Evolutionary conservation across 352 stramenopile genomes (phyloP).

Genomic region (Aphanomyces astaci): DNA sequence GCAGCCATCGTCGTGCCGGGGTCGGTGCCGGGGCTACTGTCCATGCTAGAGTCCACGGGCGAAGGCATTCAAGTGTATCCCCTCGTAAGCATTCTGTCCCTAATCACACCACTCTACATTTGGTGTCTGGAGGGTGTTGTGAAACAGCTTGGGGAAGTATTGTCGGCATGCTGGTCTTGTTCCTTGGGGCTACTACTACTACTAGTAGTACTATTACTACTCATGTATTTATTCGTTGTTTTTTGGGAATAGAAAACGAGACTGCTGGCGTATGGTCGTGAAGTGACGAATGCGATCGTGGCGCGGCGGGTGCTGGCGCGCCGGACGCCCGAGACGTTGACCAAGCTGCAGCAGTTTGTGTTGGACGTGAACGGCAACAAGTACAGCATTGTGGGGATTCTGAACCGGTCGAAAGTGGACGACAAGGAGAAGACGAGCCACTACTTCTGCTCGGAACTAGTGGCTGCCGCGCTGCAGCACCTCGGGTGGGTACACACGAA

Average conservation of each 20-base stretch:
- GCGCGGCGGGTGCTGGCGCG: conserved; percentile 43
- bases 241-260: conserved; percentile 56
- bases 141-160: too few species aligned
- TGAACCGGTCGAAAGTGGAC: conserved; percentile 29
- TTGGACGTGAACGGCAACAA: conserved; percentile 63
- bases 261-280: conserved; percentile 66
- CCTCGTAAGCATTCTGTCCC: conserved; percentile 23
- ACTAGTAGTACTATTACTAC: too few species aligned
- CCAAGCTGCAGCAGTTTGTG: conserved; percentile 48
- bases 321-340: conserved; percentile 38
- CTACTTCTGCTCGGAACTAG: conserved; percentile 82
- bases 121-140: neutral
- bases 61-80: conserved; percentile 76
- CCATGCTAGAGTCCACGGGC: conserved; percentile 70
- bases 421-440: conserved; percentile 45
- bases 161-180: too few species aligned
- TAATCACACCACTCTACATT: neutral
- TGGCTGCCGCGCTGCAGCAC: conserved; percentile 67
- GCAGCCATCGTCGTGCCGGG: conserved; percentile 72
- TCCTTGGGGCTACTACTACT: too few species aligned
- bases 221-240: too few species aligned
- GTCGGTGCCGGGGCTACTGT: conserved; percentile 43
- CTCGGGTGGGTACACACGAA: conserved; percentile 65
- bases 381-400: conserved; percentile 76
- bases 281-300: conserved; percentile 77